Base-by-base conservation (phyloP, 805 yeast species). In the Candida nonsorbophila region DNA sequence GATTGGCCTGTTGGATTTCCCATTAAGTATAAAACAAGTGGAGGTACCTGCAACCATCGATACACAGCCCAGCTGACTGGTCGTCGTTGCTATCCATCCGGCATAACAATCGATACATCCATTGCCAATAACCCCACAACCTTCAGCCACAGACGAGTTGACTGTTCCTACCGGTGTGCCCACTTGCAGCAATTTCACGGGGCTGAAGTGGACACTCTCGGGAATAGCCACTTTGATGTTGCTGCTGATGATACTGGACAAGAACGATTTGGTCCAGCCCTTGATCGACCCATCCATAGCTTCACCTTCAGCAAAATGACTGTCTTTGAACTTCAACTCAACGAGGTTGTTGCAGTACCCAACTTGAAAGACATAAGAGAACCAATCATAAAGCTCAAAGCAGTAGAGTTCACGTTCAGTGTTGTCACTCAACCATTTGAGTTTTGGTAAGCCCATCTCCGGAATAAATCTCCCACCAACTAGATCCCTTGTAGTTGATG, bases 71-170 rank as follows among this genome's bases (percentile, higher is more conserved):
- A 58, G 52, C 19, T 58, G 49, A 23, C 40, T 41, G 6, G 25
- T 25, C 2, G 39, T 25, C 1, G 66, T 52, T 0, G 71, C 54
- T 9, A 72, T 44, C 71, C 74, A 73, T 3, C 78, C 71, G 1
- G 74, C 69, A 42, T 77, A 76, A 32, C 81, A 72, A 42, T 77
- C 82, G 20, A 75, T 75, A 20, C 77, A 69, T 11, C 81, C 79
- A 29, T 67, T 66, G 6, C 57, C 53, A 4, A 62, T 49, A 1
- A 45, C 38, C 2, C 45, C 34, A 3, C 29, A 14, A 4, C 38
- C 24, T 4, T 16, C 12, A 6, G 3, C 15, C n/a, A 11, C 19
- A 8, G 10, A n/a, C n/a, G 27, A 7, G 10, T 22, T 27, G 4
- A 32, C 20, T 14, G 16, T 21, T 3, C 57, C 58, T 10, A 53